phyloP scores from a whole-genome alignment of 139 green algal species.

The Axilococcus clingmanii region DNA sequence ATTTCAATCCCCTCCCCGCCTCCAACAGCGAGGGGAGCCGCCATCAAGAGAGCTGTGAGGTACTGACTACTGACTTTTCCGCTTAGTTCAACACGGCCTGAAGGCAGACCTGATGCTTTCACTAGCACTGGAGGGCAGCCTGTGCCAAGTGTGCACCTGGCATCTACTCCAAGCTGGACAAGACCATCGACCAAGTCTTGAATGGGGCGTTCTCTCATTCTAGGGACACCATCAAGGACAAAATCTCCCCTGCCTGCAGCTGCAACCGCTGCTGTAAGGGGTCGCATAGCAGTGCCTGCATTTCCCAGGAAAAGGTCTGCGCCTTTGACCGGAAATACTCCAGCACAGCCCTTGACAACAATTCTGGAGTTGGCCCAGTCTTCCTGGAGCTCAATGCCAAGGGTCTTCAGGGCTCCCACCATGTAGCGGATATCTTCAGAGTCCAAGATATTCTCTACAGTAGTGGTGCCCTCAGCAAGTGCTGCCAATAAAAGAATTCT shows the following conservation, averaged over 20 bases:
- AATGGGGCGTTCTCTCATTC: conserved; percentile 95
- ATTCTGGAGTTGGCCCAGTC: conserved; percentile 57
- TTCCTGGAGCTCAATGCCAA: conserved; percentile 81
- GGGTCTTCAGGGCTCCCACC: conserved; percentile 73
- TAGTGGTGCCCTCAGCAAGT: conserved; percentile 74
- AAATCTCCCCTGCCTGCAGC: conserved; percentile 80
- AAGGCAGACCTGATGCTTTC: conserved; percentile 67
- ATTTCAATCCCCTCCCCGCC: conserved; percentile 50
- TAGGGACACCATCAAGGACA: conserved; percentile 76
- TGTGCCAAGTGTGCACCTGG: conserved; percentile 82
- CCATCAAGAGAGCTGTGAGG: conserved; percentile 96
- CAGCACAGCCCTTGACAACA: conserved; percentile 74
- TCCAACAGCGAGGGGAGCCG: conserved; percentile 75
- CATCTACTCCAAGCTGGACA: conserved; percentile 89
- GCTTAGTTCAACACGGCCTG: conserved; percentile 39
- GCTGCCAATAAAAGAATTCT: conserved; percentile 91
- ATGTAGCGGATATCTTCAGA: conserved; percentile 96
- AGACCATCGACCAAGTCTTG: conserved; percentile 81
- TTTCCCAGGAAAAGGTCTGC: conserved; percentile 93
- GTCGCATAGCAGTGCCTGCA: conserved; percentile 96
- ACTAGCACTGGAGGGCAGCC: conserved; percentile 91
- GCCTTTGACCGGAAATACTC: conserved; percentile 59
- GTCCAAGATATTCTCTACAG: conserved; percentile 91
- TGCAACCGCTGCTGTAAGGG: conserved; percentile 92
- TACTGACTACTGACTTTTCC: conserved; percentile 85